Percentiles rank a stretch among this genome's conserved stretches.
Evolutionary conservation across 2,329 filamentous ascomycete genomes (phyloP).

Genomic region (Ceratocystis alfenasii): DNA sequence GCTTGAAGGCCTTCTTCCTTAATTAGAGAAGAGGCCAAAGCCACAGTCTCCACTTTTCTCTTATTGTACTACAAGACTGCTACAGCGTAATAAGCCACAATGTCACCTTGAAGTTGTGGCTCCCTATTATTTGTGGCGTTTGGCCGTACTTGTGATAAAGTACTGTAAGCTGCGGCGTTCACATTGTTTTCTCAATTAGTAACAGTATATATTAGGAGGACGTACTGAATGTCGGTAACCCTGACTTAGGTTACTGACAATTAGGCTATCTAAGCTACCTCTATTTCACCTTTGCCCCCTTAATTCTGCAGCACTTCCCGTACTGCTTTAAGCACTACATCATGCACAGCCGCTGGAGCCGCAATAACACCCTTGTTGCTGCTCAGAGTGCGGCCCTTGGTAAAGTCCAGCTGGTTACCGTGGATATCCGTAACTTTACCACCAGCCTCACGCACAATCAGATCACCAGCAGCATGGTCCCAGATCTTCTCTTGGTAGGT

Average conservation of each 20-base stretch:
- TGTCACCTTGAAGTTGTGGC: no score
- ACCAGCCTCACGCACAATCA: conserved; percentile 89
- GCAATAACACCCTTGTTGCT: conserved; percentile 92
- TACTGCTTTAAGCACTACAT: conserved; percentile 65
- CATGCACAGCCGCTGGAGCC: conserved; percentile 65
- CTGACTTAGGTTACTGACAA: neutral
- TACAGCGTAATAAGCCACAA: no score
- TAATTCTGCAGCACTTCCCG: conserved; percentile 56
- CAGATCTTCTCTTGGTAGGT: conserved; percentile 98
- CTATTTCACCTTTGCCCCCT: neutral
- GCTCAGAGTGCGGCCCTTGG: conserved; percentile 69
- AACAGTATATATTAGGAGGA: no score
- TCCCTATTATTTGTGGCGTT: no score
- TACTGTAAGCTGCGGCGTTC: no score
- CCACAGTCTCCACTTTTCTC: no score
- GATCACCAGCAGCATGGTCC: conserved; percentile 92
- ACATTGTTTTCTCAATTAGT: neutral
- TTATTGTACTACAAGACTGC: no score
- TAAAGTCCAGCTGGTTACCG: conserved; percentile 77
- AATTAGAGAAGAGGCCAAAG: no score
- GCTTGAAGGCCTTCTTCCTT: no score
- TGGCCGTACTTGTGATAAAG: no score
- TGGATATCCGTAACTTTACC: conserved; percentile 82
- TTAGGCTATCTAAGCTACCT: neutral
- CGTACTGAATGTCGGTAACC: no score